A percentile compares a stretch with the other conserved stretches of the same genome.
Conservation (phyloP, 2,329 filamentous ascomycete species). For the Fusarium miscanthi region DNA sequence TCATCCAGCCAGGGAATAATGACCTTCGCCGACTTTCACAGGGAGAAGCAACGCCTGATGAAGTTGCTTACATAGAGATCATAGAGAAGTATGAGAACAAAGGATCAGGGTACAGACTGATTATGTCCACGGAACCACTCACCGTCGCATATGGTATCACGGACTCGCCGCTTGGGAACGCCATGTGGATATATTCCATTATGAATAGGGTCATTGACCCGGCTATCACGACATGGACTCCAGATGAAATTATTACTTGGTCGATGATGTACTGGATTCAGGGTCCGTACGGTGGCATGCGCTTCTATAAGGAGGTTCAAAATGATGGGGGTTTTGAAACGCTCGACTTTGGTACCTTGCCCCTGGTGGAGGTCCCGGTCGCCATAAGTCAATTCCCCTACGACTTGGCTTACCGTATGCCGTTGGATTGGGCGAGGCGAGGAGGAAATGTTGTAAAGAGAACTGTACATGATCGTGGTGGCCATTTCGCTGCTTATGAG, state of each 20-base stretch:
- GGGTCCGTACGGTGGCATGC: background rate
- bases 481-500: background rate
- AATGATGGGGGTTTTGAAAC: background rate
- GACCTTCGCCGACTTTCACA: background rate
- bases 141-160: background rate
- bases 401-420: background rate
- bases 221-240: background rate
- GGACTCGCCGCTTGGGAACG: background rate
- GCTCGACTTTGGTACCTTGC: background rate
- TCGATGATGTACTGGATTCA: conserved; percentile 1
- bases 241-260: background rate
- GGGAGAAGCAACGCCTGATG: background rate
- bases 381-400: background rate
- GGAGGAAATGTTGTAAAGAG: background rate
- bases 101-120: background rate
- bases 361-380: background rate
- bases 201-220: background rate
- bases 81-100: background rate
- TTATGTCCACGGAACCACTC: background rate
- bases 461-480: background rate
- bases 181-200: background rate
- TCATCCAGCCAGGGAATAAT: background rate
- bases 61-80: background rate
- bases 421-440: background rate
- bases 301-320: background rate